phyloP scores from a whole-genome alignment of 2,329 filamentous ascomycete genomes.

The Dichotomopilus funicola region DNA sequence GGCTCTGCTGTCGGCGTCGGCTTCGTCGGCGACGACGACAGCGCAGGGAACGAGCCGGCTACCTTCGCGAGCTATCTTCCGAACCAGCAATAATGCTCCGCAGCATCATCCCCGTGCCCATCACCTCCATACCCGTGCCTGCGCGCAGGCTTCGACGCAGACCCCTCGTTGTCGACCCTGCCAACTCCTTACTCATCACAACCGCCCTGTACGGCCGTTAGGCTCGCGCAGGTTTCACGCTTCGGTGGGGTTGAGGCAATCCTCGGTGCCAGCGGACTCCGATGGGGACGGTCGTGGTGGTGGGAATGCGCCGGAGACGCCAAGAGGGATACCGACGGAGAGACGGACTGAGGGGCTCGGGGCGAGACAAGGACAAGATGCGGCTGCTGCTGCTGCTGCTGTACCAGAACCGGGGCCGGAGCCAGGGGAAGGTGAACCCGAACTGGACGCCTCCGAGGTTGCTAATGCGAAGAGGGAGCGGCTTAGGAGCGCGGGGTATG shows the following conservation, averaged over 20 bases:
- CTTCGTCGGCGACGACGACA: constrained; percentile 6
- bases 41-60: constrained; percentile 13
- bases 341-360: too few relatives aligned
- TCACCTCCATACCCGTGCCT: neutral
- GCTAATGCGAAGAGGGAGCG: constrained; percentile 14
- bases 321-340: too few relatives aligned
- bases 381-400: neutral
- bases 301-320: too few relatives aligned
- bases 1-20: constrained; percentile 23
- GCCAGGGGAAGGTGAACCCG: neutral
- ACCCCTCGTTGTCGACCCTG: neutral
- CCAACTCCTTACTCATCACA: neutral
- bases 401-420: neutral
- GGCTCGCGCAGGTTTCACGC: too few relatives aligned
- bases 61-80: neutral
- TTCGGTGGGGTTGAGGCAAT: too few relatives aligned
- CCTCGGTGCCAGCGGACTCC: too few relatives aligned
- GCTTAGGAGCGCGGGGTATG: constrained; percentile 16
- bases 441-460: constrained; percentile 2
- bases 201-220: too few relatives aligned
- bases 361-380: neutral
- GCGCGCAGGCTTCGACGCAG: constrained; percentile 10
- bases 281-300: too few relatives aligned
- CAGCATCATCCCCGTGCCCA: neutral
- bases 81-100: neutral